Base-by-base conservation (phyloP, 169 alveolate genomes). In the Plasmodium vinckei region DNA sequence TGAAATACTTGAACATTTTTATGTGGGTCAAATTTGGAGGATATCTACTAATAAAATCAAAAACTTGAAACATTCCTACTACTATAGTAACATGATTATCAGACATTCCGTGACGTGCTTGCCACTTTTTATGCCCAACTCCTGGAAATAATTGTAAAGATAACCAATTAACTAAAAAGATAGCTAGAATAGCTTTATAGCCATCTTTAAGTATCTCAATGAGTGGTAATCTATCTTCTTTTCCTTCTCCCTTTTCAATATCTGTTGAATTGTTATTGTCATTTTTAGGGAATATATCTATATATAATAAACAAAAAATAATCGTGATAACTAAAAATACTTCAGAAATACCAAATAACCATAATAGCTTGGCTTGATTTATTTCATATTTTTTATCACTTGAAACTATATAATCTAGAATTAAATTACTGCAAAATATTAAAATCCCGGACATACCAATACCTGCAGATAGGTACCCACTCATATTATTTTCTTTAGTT, bases 41-140 rank as follows among this genome's bases (percentile, higher is more conserved):
- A 42, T 82, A 82, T 54, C 90, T 56, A 68, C 90, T 82, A 3
- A 82, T 17, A 82, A 82, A 65, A 82, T 82, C 90, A 70, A 82
- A 82, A n/a, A 82, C 73, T 57, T 82, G 90, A 82, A 82, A 82
- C 90, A 82, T 82, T 10, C 90, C 90, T 33, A 82, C 79, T 51
- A 82, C 54, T 27, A 82, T 42, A 4, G 90, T 82, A 13, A 82
- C 90, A 42, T 82, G 4, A 49, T 67, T 19, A 67, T 69, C 84
- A 17, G 79, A 15, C 9, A 65, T 65, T 15, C 46, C 49, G 49
- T 69, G 90, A 12, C 73, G 53, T n/a, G 67, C 21, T 69, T 53
- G 71, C 90, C 90, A 82, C 67, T 65, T 68, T 33, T 68, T 68
- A 25, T 65, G 90, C 2, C 90, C 90, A 42, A 82, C 72, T 3